Percentiles rank a stretch among this genome's conserved stretches.
Conservation (phyloP, 2,329 filamentous ascomycete species). For the Aspergillus viridinutans region DNA sequence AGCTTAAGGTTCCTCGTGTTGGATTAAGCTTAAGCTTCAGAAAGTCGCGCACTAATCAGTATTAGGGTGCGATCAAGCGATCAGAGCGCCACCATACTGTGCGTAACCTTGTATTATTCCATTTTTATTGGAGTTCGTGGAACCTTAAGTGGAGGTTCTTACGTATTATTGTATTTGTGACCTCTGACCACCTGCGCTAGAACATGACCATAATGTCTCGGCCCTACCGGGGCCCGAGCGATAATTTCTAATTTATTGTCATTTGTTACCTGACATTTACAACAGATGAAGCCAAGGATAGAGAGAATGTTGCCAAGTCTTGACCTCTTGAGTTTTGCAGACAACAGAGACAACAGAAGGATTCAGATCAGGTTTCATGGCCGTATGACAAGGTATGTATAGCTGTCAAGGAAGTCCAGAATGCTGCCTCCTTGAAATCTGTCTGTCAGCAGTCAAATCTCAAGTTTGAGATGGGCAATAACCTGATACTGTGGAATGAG, state of each 20-base stretch:
- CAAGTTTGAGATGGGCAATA: not conserved
- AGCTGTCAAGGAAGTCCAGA: not conserved
- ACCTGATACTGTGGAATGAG: not conserved
- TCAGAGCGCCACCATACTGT: constrained; percentile 30
- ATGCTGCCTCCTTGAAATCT: not conserved
- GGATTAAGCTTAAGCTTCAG: constrained; percentile 44
- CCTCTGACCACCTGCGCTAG: not conserved
- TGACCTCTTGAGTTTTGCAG: not conserved
- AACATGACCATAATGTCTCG: not conserved
- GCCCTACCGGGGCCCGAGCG: not conserved
- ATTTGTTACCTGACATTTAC: not conserved
- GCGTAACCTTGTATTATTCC: constrained; percentile 12
- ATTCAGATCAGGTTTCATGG: not conserved
- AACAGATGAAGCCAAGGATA: not conserved
- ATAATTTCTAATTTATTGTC: not conserved
- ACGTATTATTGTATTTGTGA: not conserved
- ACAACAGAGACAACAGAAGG: not conserved
- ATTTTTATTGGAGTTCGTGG: constrained; percentile 3
- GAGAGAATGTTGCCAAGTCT: not conserved
- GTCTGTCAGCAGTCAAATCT: not conserved
- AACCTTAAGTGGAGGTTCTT: not conserved
- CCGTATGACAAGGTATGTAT: not conserved
- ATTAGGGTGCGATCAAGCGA: constrained; percentile 24
- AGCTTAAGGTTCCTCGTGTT: constrained; percentile 41
- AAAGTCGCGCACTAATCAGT: constrained; percentile 32